Evolutionary conservation across 352 stramenopile genomes (phyloP), one percentile per base, ranked within the genome.

Genomic region (Phytopythium helicoides): DNA sequence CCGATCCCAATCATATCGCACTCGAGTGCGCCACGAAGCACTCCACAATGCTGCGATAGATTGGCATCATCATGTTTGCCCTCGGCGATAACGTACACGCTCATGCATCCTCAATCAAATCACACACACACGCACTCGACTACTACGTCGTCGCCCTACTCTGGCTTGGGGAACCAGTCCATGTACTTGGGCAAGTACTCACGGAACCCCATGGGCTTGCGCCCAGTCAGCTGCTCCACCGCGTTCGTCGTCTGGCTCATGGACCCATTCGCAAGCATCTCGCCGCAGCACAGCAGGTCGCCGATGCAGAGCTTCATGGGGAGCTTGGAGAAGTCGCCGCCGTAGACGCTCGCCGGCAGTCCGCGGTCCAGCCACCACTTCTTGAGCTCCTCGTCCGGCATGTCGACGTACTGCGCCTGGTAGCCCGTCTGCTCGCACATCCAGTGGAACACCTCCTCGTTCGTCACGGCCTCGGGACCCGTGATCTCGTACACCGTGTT

Each of bases 261-360:
- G 5, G 47, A 42, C 1, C 62, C 52, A 31, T 69, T 66, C 19
- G 39, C 62, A 4, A 70, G 25, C 57, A 63, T 63, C 18, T 65
- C 54, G n/a, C 57, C 62, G 42, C 48, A 70, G 47, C 58, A 66
- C 10, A 70, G 54, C 6, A 47, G 25, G 39, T 70, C 62, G 16
- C 61, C 61, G 34, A 69, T 65, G 25, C 61, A 68, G n/a, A 66
- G 15, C 47, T 66, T 69, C 62, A 69, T 69, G 0, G 57, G 62
- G 4, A 69, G 47, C 14, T 66, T 35, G 16, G 56, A 62, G 52
- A 65, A 69, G 8, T 58, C n/a, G n/a, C n/a, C 61, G 1, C 56
- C 63, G 22, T 54, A 58, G 41, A 65, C 60, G 42, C 59, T 42
- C 10, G 41, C 55, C 6, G 61, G 61, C 41, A 69, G 47, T 10